Conservation (phyloP, 768 basidiomycete genomes). For the Phaffia australis region DNA sequence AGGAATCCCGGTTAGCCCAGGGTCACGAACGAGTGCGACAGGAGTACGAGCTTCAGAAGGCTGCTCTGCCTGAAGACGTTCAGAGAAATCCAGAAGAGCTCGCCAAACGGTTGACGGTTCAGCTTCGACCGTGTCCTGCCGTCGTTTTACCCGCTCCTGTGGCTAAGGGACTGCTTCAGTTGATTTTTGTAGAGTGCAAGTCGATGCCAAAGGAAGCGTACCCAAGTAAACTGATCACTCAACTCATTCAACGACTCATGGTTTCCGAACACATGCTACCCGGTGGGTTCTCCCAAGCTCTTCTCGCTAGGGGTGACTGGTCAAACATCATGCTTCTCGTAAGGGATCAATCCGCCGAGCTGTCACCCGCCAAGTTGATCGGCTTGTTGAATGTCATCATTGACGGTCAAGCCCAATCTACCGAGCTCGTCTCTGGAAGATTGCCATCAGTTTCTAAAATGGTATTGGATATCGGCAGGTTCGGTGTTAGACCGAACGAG, state of each 20-base stretch:
- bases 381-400: too few relatives aligned
- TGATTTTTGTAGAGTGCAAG: conserved; percentile 1
- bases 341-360: neutral
- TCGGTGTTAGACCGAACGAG: conserved; percentile 16
- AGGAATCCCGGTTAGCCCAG: conserved; percentile 3
- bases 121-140: neutral
- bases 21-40: neutral
- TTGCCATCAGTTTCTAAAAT: conserved; percentile 1
- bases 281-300: neutral
- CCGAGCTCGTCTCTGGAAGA: too few relatives aligned
- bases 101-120: neutral
- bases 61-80: too few relatives aligned
- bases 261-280: conserved; percentile 14
- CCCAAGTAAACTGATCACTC: conserved; percentile 3
- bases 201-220: conserved; percentile 8
- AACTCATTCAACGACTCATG: conserved; percentile 4
- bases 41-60: too few relatives aligned
- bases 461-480: conserved; percentile 2
- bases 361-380: neutral
- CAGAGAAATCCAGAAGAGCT: too few relatives aligned
- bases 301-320: conserved; percentile 8
- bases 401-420: too few relatives aligned
- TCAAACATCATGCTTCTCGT: neutral
- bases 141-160: conserved; percentile 1
- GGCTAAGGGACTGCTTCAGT: conserved; percentile 10